These are phyloP conservation scores for Coprinellus micaceus DNA, from an alignment of 768 basidiomycete species.

Conservation along the genomic window DNA sequence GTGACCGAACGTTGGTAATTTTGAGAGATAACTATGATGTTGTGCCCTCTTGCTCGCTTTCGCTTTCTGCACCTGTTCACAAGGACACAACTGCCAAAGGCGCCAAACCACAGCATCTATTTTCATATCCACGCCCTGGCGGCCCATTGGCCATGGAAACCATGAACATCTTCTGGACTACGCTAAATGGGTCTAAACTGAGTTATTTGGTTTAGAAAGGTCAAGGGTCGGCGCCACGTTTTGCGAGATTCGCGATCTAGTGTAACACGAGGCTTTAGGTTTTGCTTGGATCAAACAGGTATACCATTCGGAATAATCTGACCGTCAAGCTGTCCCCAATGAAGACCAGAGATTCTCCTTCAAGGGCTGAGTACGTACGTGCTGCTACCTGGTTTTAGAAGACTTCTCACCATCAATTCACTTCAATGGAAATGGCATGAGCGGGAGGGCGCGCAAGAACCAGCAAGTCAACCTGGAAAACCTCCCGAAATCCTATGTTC, in stretches of 20 bases:
- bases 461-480: background rate
- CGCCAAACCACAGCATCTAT: too few relatives aligned
- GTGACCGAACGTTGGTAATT: too few relatives aligned
- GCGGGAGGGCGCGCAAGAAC: background rate
- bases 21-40: too few relatives aligned
- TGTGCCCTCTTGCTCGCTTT: too few relatives aligned
- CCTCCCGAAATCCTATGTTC: background rate
- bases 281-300: constrained; percentile 1
- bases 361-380: background rate
- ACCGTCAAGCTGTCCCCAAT: background rate
- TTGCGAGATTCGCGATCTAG: background rate
- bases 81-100: too few relatives aligned
- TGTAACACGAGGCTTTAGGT: background rate
- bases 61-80: too few relatives aligned
- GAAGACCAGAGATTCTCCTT: too few relatives aligned
- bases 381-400: background rate
- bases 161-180: background rate
- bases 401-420: background rate
- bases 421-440: background rate
- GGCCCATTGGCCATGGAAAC: constrained; percentile 4
- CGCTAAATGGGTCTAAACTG: background rate
- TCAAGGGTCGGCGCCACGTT: background rate
- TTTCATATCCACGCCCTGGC: too few relatives aligned
- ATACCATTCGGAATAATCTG: background rate
- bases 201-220: background rate